A percentile compares a stretch with the other conserved stretches of the same genome.
Conservation (phyloP, 2,329 filamentous ascomycete species). For the Tolypocladium sp. region DNA sequence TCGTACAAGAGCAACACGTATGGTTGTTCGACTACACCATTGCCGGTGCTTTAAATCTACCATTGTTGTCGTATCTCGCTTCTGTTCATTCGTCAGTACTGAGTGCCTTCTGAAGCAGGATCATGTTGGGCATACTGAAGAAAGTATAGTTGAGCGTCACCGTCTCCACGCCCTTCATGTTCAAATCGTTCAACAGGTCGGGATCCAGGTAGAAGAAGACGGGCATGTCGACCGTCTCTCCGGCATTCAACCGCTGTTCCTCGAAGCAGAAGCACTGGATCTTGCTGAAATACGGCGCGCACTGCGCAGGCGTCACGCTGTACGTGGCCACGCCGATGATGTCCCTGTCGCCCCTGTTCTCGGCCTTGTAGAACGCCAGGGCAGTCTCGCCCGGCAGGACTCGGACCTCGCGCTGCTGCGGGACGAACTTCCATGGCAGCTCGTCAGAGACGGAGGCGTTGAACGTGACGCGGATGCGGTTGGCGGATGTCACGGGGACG, state of each 20-base stretch:
- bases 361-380: conserved; percentile 94
- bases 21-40: conserved; percentile 8
- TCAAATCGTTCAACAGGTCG: conserved; percentile 83
- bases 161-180: conserved; percentile 89
- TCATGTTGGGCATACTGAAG: conserved; percentile 62
- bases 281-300: conserved; percentile 97
- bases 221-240: conserved; percentile 98
- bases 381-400: conserved; percentile 95
- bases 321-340: conserved; percentile 98
- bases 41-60: conserved; percentile 30
- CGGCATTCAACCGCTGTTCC: conserved; percentile 86
- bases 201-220: conserved; percentile 99
- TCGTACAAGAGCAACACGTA: not conserved
- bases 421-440: conserved; percentile 93
- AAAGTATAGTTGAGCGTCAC: conserved; percentile 97
- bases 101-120: not conserved
- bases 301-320: conserved; percentile 90
- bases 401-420: conserved; percentile 92
- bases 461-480: conserved; percentile 90
- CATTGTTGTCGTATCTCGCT: conserved; percentile 37
- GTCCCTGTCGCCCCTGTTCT: conserved; percentile 80
- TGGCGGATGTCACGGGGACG: conserved; percentile 68
- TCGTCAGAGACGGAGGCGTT: conserved; percentile 92
- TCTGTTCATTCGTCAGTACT: conserved; percentile 28
- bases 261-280: conserved; percentile 99